These are phyloP conservation scores for Sporothrix globosa DNA, from an alignment of 2,329 filamentous ascomycete species.

Conservation along the genomic window DNA sequence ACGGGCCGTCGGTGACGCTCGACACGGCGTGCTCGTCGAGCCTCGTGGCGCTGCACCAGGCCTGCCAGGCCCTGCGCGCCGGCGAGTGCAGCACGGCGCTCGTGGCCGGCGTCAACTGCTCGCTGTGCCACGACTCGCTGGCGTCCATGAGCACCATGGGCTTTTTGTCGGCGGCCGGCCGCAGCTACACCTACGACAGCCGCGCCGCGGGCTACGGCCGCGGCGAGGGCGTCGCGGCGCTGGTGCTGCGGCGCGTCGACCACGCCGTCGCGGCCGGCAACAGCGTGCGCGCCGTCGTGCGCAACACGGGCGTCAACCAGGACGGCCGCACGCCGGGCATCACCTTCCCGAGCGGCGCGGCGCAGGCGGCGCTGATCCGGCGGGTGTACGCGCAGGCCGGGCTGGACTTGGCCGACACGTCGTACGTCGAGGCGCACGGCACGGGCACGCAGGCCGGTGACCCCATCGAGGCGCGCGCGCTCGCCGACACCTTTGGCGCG, in stretches of 20 bases:
- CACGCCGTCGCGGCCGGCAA: slow-evolving; percentile 47
- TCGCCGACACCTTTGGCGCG: slow-evolving; percentile 42
- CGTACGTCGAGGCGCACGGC: slow-evolving; percentile 50
- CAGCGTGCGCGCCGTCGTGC: slow-evolving; percentile 42
- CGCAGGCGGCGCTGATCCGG: slow-evolving; percentile 38
- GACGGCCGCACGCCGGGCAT: slow-evolving; percentile 37
- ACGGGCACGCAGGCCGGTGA: slow-evolving; percentile 43
- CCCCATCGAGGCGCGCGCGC: slow-evolving; percentile 45
- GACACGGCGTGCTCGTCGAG: slow-evolving; percentile 53
- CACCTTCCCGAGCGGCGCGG: slow-evolving; percentile 38
- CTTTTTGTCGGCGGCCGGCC: slow-evolving; percentile 43
- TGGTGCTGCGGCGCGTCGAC: slow-evolving; percentile 51
- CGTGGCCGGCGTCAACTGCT: slow-evolving; percentile 37
- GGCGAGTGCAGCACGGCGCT: slow-evolving; percentile 37
- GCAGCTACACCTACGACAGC: slow-evolving; percentile 45
- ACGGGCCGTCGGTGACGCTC: slow-evolving; percentile 49
- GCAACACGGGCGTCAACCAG: slow-evolving; percentile 36
- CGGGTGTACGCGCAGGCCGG: slow-evolving; percentile 34
- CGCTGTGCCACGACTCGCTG: slow-evolving; percentile 37
- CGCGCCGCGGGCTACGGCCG: slow-evolving; percentile 53
- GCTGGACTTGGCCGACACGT: slow-evolving; percentile 33
- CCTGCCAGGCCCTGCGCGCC: slow-evolving; percentile 40
- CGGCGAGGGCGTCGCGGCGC: slow-evolving; percentile 52
- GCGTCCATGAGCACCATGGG: slow-evolving; percentile 55
- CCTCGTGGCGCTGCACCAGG: slow-evolving; percentile 49